Percentiles rank a stretch among this genome's conserved stretches.
phyloP scores from a whole-genome alignment of 2,329 filamentous ascomycete species.

The Emmonsiellopsis sp. region DNA sequence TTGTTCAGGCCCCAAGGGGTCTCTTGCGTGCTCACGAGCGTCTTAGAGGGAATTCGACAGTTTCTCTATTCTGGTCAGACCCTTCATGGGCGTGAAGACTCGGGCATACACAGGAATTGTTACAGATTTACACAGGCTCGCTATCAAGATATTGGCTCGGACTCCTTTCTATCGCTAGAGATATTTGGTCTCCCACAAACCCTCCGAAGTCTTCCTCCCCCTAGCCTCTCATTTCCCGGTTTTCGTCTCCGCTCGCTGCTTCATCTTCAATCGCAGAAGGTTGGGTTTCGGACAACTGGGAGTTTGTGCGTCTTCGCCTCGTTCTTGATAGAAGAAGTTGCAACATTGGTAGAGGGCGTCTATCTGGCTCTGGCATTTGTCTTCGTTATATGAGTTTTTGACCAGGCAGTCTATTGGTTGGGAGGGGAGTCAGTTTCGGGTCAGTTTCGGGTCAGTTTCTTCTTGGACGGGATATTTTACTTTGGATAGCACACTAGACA shows the following conservation, averaged over 20 bases:
- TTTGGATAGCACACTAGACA: constrained; percentile 75
- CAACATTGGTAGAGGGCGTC: constrained; percentile 91
- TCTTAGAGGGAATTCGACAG: constrained; percentile 70
- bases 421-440: not conserved
- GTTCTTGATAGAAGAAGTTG: constrained; percentile 70
- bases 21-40: constrained; percentile 96
- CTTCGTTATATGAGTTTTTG: constrained; percentile 77
- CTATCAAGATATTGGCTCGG: constrained; percentile 11
- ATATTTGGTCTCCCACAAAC: not conserved
- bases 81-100: constrained; percentile 44
- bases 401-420: constrained; percentile 62
- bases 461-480: constrained; percentile 37
- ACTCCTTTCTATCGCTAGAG: not conserved
- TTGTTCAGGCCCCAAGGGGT: constrained; percentile 76
- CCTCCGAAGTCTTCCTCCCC: not conserved
- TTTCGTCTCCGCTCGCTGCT: constrained; percentile 49
- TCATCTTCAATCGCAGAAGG: constrained; percentile 73
- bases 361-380: constrained; percentile 67
- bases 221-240: not conserved
- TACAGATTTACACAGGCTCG: constrained; percentile 24
- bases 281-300: constrained; percentile 78
- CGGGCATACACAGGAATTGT: constrained; percentile 41
- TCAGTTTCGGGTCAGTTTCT: not conserved
- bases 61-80: constrained; percentile 63
- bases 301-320: constrained; percentile 66